Evolutionary conservation across 2,329 filamentous ascomycete genomes (phyloP), one percentile per base, ranked within the genome.

Genomic region (Clarireedia monteithiana): DNA sequence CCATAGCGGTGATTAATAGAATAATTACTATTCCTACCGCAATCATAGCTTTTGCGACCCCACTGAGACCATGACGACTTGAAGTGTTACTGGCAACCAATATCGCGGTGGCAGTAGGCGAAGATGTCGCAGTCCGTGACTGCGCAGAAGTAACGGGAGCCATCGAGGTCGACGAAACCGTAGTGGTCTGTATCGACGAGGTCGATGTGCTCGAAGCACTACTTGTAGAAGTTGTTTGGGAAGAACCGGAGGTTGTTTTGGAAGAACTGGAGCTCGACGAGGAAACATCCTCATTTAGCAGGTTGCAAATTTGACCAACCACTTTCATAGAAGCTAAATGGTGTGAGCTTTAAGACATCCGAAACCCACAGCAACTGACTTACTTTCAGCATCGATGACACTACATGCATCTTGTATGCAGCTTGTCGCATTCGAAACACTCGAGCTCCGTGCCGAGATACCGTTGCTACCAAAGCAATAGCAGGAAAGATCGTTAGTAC

Each of bases 361-460:
- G 17, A 7, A 30, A 9, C 9, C 14, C 10, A 39, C 7, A 30
- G 17, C 14, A 38, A 14, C 10, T 4, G 6, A 48, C 50, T 48
- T 42, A 54, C 55, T 34, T n/a, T 26, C 42, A 34, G 50, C 45
- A 42, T 57, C 50, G 27, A 53, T 36, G 4, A 45, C 10, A 54
- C 55, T 49, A 38, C 50, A 57, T 30, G 55, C 20, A 17, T 54
- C 24, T 27, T 57, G 50, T 17, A 57, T 54, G 51, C 55, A 57
- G 44, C 36, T 45, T 14, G 45, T 42, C n/a, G 50, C 27, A 57
- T 14, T 53, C 3, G 50, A 42, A 48, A 57, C 27, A 27, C 20
- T 52, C 4, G 42, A 27, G 48, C 40, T 24, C 24, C 39, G 48
- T 27, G 10, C 17, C 9, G 54, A 36, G n/a, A 12, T 55, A 12